phyloP scores from a whole-genome alignment of 129 eudicot species.

The Flaveria linearis region DNA sequence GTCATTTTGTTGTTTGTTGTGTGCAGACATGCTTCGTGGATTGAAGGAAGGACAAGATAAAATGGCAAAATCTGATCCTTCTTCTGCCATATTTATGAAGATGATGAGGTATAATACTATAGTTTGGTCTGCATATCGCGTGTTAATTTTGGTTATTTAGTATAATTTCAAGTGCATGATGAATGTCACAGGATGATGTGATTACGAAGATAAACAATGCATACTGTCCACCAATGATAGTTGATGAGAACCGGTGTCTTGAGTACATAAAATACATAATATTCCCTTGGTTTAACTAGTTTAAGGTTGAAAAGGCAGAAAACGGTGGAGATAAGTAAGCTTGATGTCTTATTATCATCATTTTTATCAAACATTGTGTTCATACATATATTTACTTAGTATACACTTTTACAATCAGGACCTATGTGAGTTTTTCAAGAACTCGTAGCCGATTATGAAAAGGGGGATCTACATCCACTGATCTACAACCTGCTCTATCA shows the following conservation, averaged over 20 bases:
- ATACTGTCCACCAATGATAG: slow-evolving; percentile 55
- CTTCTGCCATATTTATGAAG: slow-evolving; percentile 59
- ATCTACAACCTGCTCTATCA: slow-evolving; percentile 58
- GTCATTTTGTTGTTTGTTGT: neutral
- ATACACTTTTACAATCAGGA: slow-evolving; percentile 36
- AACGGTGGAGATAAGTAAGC: slow-evolving; percentile 66
- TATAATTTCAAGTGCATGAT: neutral
- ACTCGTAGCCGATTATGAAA: slow-evolving; percentile 45
- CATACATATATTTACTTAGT: neutral
- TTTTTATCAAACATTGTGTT: neutral
- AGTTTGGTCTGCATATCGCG: neutral
- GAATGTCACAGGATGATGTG: slow-evolving; percentile 45
- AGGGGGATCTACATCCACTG: slow-evolving; percentile 61
- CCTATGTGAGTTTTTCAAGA: slow-evolving; percentile 47
- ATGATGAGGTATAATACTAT: slow-evolving; percentile 50
- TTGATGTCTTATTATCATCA: neutral
- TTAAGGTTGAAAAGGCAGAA: slow-evolving; percentile 47
- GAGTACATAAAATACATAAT: slow-evolving; percentile 58
- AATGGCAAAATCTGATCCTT: slow-evolving; percentile 67
- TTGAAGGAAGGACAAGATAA: slow-evolving; percentile 61
- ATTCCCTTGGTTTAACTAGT: slow-evolving; percentile 58
- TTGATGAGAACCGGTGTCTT: slow-evolving; percentile 63
- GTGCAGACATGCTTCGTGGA: slow-evolving; percentile 74
- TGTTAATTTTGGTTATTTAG: neutral
- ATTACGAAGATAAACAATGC: slow-evolving; percentile 59